Evolutionary conservation across 1,139 yeast genomes (phyloP), one percentile per base, ranked within the genome.

Genomic region (Hyphopichia fennica): DNA sequence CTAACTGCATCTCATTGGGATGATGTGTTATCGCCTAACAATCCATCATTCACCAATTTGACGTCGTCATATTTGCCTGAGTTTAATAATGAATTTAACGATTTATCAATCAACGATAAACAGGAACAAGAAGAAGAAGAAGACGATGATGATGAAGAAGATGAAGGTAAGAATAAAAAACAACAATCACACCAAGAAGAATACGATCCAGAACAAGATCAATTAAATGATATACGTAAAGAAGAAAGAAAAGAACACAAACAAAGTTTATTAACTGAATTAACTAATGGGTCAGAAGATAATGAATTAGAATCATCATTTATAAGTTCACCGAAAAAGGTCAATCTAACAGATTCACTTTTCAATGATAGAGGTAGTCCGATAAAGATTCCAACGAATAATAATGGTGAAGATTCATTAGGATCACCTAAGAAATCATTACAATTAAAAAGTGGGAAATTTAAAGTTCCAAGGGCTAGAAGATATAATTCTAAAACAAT

Each of bases 391-490:
- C 30, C 22, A 14, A 11, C 22, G 31, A 23, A n/a, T 42, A 18
- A 51, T 50, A 7, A 22, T n/a, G 4, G 8, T 14, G 39, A 39
- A 2, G 37, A 39, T 6, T 48, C 16, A 50, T 51, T 43, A 42
- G 42, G 53, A 1, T 67, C 75, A 1, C 75, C 76, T 52, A 64
- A 42, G 55, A 59, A 47, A 53, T 60, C 48, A 49, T 57, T 28
- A 41, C 55, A 34, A 54, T 59, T 41, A 38, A 62, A 59, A 42
- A 60, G 38, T 35, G 45, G 42, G 19, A 51, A 54, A 35, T 43
- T 73, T 51, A 72, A 71, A 46, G 75, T 76, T 3, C 69, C 80
- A 22, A 65, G 86, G 45, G 68, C 70, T 2, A 58, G 78, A 38
- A 72, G 66, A 48, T 66, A 55, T 41, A 51, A 59, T 25, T 52